phyloP scores from a whole-genome alignment of 768 basidiomycete species.

The Hypholoma sublateritium region DNA sequence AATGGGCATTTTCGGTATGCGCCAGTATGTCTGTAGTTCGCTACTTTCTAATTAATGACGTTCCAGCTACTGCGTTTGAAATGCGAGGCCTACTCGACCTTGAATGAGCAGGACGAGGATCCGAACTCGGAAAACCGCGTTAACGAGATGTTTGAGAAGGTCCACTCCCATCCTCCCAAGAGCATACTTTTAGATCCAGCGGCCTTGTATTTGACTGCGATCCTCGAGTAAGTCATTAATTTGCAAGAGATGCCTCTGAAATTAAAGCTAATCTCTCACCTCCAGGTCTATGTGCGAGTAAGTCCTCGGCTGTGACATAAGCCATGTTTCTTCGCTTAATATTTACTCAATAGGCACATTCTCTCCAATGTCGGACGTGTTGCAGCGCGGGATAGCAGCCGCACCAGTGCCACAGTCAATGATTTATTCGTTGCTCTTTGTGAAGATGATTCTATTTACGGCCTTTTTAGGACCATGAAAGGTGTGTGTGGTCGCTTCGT shows the following conservation, averaged over 20 bases:
- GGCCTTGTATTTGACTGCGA: conserved; percentile 87
- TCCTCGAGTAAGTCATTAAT: conserved; percentile 75
- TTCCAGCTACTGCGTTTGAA: conserved; percentile 77
- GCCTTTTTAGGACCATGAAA: conserved; percentile 83
- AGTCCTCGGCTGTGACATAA: conserved; percentile 28
- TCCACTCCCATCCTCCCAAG: conserved; percentile 52
- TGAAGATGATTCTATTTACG: conserved; percentile 87
- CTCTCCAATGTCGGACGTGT: conserved; percentile 83
- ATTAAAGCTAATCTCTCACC: conserved; percentile 23
- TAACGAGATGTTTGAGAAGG: conserved; percentile 56
- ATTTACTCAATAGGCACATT: conserved; percentile 59
- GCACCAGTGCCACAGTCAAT: conserved; percentile 68
- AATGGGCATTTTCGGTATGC: conserved; percentile 73
- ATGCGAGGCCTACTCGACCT: conserved; percentile 85
- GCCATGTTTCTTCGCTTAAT: conserved; percentile 11
- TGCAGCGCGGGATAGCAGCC: conserved; percentile 81
- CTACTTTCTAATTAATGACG: conserved; percentile 8
- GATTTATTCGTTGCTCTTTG: conserved; percentile 88
- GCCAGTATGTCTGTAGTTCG: conserved; percentile 8
- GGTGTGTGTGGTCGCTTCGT: conserved; percentile 57
- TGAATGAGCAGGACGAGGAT: conserved; percentile 81
- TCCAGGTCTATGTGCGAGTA: conserved; percentile 86
- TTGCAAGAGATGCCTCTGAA: conserved; percentile 16
- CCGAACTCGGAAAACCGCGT: conserved; percentile 60
- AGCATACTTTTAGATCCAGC: conserved; percentile 72